phyloP scores from a whole-genome alignment of 805 yeast genomes.

The Starmera caribaea region DNA sequence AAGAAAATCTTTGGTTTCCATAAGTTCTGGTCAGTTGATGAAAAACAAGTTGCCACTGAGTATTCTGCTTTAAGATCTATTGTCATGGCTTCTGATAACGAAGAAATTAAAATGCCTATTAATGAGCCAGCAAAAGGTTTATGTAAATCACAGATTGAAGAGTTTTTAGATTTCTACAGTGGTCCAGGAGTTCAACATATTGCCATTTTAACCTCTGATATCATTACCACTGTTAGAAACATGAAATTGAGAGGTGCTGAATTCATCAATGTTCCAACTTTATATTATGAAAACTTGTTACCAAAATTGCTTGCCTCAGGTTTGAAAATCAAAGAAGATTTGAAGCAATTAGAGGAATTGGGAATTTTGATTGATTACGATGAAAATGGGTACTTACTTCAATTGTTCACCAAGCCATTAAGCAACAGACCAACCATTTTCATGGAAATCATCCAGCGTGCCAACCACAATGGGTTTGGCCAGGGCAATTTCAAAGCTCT shows the following conservation, averaged over 20 bases:
- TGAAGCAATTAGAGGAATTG: slow-evolving; percentile 37
- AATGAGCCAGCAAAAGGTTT: slow-evolving; percentile 74
- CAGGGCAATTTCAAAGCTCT: slow-evolving; percentile 81
- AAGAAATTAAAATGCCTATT: slow-evolving; percentile 66
- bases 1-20: slow-evolving; percentile 61
- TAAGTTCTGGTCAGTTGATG: slow-evolving; percentile 80
- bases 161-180: slow-evolving; percentile 59
- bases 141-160: slow-evolving; percentile 71
- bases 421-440: slow-evolving; percentile 76
- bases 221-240: slow-evolving; percentile 42
- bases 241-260: slow-evolving; percentile 57
- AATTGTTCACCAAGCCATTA: slow-evolving; percentile 69
- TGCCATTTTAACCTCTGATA: slow-evolving; percentile 58
- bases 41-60: slow-evolving; percentile 59
- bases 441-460: slow-evolving; percentile 72
- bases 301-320: slow-evolving; percentile 34
- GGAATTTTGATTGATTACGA: slow-evolving; percentile 72
- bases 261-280: slow-evolving; percentile 50
- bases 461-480: slow-evolving; percentile 78
- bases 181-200: slow-evolving; percentile 86
- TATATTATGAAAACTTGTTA: slow-evolving; percentile 46
- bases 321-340: slow-evolving; percentile 39
- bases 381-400: slow-evolving; percentile 65
- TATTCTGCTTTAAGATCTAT: slow-evolving; percentile 61
- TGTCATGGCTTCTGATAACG: slow-evolving; percentile 66